phyloP scores from a whole-genome alignment of 2,329 filamentous ascomycete species.

The Cladosporium sp. region DNA sequence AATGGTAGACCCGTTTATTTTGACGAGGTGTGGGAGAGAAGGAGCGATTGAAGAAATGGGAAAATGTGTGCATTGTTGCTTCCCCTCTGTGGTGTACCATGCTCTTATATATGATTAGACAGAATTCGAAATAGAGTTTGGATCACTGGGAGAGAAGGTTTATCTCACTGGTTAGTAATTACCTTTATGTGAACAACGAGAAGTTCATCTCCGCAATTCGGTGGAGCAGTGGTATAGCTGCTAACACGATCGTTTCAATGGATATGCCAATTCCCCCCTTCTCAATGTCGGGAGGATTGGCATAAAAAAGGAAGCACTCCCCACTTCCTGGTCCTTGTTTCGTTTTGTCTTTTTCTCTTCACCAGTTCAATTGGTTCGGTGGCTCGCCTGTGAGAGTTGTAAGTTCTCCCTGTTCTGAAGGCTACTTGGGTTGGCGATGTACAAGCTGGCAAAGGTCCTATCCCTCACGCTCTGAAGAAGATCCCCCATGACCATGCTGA shows the following conservation, averaged over 20 bases:
- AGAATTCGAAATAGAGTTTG: not conserved
- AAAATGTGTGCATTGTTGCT: not conserved
- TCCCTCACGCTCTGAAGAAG: not conserved
- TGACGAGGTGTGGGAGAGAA: not conserved
- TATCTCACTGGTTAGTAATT: not conserved
- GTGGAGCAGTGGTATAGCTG: not conserved
- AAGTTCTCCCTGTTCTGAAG: not conserved
- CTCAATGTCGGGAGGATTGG: not conserved
- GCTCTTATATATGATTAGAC: not conserved
- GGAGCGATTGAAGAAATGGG: not conserved
- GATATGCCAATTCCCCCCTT: not conserved
- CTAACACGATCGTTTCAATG: not conserved
- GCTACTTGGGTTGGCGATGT: not conserved
- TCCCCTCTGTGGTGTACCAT: not conserved
- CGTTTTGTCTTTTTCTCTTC: not conserved
- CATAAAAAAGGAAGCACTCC: not conserved
- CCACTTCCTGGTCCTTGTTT: not conserved
- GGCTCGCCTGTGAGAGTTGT: not conserved
- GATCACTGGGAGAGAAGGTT: not conserved
- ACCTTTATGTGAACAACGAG: not conserved
- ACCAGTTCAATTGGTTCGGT: not conserved
- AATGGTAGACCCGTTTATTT: not conserved
- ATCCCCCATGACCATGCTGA: not conserved
- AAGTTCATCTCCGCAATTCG: not conserved
- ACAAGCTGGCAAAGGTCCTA: not conserved